Conservation (phyloP, 306 rosid species). For the Hippophae gyantsensis region DNA sequence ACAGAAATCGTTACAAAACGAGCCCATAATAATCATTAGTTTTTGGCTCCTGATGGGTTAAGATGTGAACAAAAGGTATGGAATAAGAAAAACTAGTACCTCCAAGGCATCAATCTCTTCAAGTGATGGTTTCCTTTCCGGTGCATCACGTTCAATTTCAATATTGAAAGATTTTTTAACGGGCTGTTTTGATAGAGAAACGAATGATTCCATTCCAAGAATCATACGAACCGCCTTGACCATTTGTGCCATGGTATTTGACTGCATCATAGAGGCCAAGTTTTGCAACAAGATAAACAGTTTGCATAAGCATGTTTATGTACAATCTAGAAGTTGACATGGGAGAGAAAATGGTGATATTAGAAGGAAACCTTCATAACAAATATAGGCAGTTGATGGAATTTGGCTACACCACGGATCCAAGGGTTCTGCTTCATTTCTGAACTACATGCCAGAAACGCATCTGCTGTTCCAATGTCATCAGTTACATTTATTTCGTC, state of each 20-base stretch:
- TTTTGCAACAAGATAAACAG: constrained; percentile 11
- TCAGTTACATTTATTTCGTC: constrained; percentile 63
- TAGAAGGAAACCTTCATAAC: constrained; percentile 63
- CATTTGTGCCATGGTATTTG: constrained; percentile 92
- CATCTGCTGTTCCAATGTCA: constrained; percentile 81
- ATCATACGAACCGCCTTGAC: constrained; percentile 92
- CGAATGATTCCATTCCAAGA: constrained; percentile 59
- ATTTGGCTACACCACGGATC: constrained; percentile 85
- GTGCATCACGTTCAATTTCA: constrained; percentile 80
- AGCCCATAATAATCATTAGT: neutral
- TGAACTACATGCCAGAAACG: constrained; percentile 63
- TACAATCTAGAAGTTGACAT: neutral
- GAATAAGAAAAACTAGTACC: constrained; percentile 39
- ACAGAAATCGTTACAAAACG: neutral
- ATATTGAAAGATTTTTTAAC: constrained; percentile 41
- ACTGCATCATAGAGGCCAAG: constrained; percentile 42
- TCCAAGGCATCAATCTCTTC: constrained; percentile 98
- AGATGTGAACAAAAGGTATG: neutral
- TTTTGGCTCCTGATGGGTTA: neutral
- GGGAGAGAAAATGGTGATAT: neutral
- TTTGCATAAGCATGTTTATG: neutral
- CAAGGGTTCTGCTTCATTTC: constrained; percentile 79
- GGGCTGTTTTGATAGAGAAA: constrained; percentile 34
- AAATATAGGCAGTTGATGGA: constrained; percentile 79
- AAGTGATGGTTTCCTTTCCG: constrained; percentile 66